Evolutionary conservation across 176 grass and related monocot genomes (phyloP).

Genomic region (Aegilops sharonensis): DNA sequence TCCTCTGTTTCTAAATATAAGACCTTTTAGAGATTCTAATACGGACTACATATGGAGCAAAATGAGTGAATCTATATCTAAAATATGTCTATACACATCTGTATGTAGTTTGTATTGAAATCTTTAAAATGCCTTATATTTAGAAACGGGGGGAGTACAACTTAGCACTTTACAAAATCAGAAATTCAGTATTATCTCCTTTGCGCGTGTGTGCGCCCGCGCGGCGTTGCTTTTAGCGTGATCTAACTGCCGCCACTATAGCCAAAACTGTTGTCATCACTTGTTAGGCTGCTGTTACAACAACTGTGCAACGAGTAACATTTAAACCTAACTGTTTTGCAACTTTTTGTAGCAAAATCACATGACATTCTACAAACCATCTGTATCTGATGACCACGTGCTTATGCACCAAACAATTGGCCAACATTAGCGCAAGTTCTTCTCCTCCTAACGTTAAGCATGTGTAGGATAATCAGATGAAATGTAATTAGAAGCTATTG

Average conservation of each 20-base stretch:
- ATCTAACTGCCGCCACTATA: conserved; percentile 12
- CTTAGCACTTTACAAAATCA: too few species aligned
- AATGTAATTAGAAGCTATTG: not conserved
- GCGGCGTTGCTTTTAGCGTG: not conserved
- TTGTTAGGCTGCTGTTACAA: not conserved
- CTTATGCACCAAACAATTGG: not conserved
- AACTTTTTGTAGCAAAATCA: not conserved
- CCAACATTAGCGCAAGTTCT: not conserved
- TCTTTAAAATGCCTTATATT: too few species aligned
- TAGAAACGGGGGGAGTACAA: too few species aligned
- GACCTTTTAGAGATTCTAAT: too few species aligned
- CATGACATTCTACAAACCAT: not conserved
- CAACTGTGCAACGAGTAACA: not conserved
- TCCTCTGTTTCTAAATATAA: too few species aligned
- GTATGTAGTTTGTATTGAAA: too few species aligned
- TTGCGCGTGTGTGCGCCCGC: not conserved
- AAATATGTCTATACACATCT: too few species aligned
- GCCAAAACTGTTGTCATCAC: not conserved
- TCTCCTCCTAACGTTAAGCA: not conserved
- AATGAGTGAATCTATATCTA: too few species aligned
- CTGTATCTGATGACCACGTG: not conserved
- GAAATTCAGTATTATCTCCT: not conserved
- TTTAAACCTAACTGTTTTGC: not conserved
- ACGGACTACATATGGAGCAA: too few species aligned
- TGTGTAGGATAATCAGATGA: not conserved